Conservation (phyloP, 2,329 filamentous ascomycete genomes). For the Eutypella sp. region DNA sequence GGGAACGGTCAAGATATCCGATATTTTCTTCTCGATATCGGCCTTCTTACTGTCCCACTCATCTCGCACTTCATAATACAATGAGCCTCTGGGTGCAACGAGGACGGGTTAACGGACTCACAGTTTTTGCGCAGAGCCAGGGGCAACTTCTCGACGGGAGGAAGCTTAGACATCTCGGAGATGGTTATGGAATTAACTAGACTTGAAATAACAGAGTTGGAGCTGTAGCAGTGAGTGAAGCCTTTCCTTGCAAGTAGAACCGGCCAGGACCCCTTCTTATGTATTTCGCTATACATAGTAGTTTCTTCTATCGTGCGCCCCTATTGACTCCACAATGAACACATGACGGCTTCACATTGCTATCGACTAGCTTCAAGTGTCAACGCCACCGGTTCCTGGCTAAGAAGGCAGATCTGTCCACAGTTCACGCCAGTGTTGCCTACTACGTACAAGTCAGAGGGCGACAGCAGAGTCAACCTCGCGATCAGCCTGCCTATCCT, state of each 20-base stretch:
- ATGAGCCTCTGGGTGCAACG: constrained; percentile 5
- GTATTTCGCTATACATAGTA: neutral
- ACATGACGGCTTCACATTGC: neutral
- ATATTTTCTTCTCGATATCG: constrained; percentile 39
- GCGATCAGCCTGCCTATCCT: neutral
- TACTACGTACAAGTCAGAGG: neutral
- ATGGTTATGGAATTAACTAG: neutral
- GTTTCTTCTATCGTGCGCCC: too few species aligned
- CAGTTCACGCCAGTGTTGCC: neutral
- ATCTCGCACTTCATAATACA: constrained; percentile 42
- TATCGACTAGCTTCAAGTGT: neutral
- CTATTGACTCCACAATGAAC: neutral
- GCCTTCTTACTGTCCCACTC: constrained; percentile 44
- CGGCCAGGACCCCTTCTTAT: neutral
- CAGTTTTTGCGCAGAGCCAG: constrained; percentile 48
- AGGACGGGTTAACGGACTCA: constrained; percentile 25
- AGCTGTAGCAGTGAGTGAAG: neutral
- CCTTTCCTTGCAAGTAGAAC: too few species aligned
- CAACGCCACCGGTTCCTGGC: neutral
- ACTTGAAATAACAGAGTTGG: neutral
- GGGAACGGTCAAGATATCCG: constrained; percentile 37
- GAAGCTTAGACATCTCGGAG: constrained; percentile 34
- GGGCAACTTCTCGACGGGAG: constrained; percentile 45
- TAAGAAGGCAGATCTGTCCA: neutral
- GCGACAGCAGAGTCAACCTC: too few species aligned